Conservation (phyloP, 257 asterid species). For the Jaltomata sinuosa region DNA sequence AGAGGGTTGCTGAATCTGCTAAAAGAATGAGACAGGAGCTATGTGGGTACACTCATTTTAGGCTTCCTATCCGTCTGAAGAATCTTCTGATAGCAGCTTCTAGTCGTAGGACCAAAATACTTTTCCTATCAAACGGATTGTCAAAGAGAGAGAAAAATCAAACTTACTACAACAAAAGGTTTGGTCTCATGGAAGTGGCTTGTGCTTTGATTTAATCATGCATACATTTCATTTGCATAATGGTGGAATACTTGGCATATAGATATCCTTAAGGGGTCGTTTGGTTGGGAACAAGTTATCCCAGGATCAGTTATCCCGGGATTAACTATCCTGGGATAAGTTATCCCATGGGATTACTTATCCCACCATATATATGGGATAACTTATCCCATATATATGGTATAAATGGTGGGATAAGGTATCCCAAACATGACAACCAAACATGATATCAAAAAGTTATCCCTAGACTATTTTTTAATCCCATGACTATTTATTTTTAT, state of each 20-base stretch:
- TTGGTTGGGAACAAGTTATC: no score
- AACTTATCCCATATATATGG: no score
- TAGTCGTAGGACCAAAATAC: constrained; percentile 39
- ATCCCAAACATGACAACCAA: no score
- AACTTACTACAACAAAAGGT: constrained; percentile 50
- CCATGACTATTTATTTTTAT: no score
- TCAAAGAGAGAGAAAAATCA: constrained; percentile 54
- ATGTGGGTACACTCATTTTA: constrained; percentile 30
- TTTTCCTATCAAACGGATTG: constrained; percentile 61
- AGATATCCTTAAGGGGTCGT: background rate
- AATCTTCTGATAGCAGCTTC: constrained; percentile 52
- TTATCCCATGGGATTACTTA: no score
- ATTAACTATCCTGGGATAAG: no score
- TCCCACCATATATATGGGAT: no score
- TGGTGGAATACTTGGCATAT: background rate
- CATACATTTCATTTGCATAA: background rate
- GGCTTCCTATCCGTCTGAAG: constrained; percentile 46
- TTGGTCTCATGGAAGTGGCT: background rate
- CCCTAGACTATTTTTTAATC: no score
- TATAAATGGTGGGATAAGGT: no score
- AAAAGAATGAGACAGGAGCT: constrained; percentile 50
- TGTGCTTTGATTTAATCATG: background rate
- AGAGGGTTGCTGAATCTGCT: constrained; percentile 79
- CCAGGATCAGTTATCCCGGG: no score
- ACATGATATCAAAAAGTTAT: no score